Base-by-base conservation (phyloP, 176 grass and related monocot genomes). In the Phoenix dactylifera region DNA sequence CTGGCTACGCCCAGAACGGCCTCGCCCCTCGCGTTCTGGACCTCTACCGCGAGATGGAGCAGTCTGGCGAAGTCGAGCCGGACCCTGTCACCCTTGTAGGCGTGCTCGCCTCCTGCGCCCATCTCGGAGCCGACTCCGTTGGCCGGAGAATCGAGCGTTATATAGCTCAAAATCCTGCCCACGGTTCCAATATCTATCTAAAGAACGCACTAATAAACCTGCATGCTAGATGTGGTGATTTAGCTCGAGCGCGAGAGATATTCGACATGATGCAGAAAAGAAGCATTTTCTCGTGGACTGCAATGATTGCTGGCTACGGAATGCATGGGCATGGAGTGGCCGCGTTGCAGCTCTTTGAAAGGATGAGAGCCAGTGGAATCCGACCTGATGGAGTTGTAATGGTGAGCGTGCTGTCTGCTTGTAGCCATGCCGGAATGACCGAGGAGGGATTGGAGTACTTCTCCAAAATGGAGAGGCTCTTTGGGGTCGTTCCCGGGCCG, bases 201-300 rank as follows among this genome's bases (percentile, higher is more conserved):
- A 82, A 76, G 72, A 85, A 90, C 44, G 82, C 78, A 32, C 72
- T 90, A 22, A 76, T 85, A 67, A 90, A 82, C 56, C 81, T 90
- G 64, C 78, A 90, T 48, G 75, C 72, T 0, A 68, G 72, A 15
- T 90, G 87, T 12, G 82, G 82, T 2, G 48, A 55, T 28, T 63
- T 85, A 49, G 55, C 23, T 1, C 54, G 5, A 53, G 87, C 87
- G 24, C 82, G 68, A 23, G 64, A 71, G 52, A 57, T 90, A 26
- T 90, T 90, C 51, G 69, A 82, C 18, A 54, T 73, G 58, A 90
- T 90, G 78, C 78, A 67, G 24, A 60, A 15, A 1, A 82, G 26
- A 52, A 85, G 68, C 60, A 74, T 90, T 53, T 75, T 90, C 7
- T 90, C 87, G 3, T 90, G 87, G 87, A 85, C 82, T 18, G 64